Base-by-base conservation (phyloP, 345 rosid species). In the Citrus glauca region DNA sequence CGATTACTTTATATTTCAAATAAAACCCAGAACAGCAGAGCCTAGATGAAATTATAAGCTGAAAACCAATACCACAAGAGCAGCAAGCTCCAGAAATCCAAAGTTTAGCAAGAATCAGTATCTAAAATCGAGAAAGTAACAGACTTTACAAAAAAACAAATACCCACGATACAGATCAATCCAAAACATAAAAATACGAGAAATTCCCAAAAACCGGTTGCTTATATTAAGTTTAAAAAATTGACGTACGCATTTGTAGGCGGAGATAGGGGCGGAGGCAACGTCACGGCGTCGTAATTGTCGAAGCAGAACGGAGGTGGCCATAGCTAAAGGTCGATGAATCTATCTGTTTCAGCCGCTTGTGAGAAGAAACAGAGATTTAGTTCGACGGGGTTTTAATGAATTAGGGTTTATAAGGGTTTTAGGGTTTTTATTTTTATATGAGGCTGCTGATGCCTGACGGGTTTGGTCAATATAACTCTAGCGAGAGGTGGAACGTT, bases 251-350 rank as follows among this genome's bases (percentile, higher is more conserved):
- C 85, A 88, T 91, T 80, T 90, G 82, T 81, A 90, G 24, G 90
- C 91, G 1, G 93, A 84, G 8, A 88, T 73, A 22, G 98, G 85
- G 4, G 93, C 81, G 9, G 88, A 82, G 35, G 86, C 90, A 42
- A 87, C 83, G 11, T 91, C 91, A 35, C 95, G 95, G 40, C 95
- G 94, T 50, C 95, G 85, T 16, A 95, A 11, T 56, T 93, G 84
- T 30, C 97, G 95, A 57, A 95, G 83, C 38, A 95, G 75, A 71
- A 88, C 87, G 0, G 90, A 87, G 30, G 93, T 72, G 69, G 97
- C 97, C 97, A 93, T 94, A 14, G 66, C 33, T 6, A 13, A 7
- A 27, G 69, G 65, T 71, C 72, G 6, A 0, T 28, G 33, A 50
- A 40, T 22, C 22, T 80, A 79, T 61, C 80, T 71, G 28, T 9